Evolutionary conservation across 225 moss, liverwort and hornwort genomes (phyloP).

Genomic region (Antitrichia curtipendula): DNA sequence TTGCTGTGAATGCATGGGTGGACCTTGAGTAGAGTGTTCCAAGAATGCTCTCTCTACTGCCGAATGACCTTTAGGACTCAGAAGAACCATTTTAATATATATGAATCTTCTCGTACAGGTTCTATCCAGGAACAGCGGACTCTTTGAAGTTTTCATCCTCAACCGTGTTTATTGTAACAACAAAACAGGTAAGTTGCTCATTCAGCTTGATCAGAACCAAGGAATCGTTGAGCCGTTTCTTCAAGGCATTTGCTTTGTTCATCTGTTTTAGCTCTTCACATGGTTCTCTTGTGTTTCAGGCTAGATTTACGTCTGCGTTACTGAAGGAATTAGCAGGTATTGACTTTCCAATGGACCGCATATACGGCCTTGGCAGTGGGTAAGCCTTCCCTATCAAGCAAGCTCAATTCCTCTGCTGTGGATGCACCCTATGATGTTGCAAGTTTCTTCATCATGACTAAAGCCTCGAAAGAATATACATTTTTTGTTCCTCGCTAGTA

Average conservation of each 20-base stretch:
- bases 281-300: constrained; percentile 20
- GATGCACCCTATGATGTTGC: background rate
- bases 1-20: background rate
- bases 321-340: constrained; percentile 83
- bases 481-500: background rate
- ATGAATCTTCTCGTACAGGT: constrained; percentile 22
- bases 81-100: background rate
- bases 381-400: constrained; percentile 11
- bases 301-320: constrained; percentile 67
- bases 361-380: constrained; percentile 94
- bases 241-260: background rate
- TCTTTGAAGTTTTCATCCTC: constrained; percentile 68
- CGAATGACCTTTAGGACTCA: background rate
- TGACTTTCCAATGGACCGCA: constrained; percentile 63
- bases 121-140: constrained; percentile 85
- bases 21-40: background rate
- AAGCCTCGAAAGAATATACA: background rate
- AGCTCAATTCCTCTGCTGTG: background rate
- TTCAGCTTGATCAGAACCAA: background rate
- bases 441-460: background rate
- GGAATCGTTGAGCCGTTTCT: background rate
- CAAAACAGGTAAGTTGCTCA: constrained; percentile 55
- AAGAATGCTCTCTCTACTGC: background rate
- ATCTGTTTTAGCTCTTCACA: background rate
- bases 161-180: constrained; percentile 79